These are phyloP conservation scores for Apiospora koreana DNA, from an alignment of 2,329 filamentous ascomycete species.

Conservation along the genomic window DNA sequence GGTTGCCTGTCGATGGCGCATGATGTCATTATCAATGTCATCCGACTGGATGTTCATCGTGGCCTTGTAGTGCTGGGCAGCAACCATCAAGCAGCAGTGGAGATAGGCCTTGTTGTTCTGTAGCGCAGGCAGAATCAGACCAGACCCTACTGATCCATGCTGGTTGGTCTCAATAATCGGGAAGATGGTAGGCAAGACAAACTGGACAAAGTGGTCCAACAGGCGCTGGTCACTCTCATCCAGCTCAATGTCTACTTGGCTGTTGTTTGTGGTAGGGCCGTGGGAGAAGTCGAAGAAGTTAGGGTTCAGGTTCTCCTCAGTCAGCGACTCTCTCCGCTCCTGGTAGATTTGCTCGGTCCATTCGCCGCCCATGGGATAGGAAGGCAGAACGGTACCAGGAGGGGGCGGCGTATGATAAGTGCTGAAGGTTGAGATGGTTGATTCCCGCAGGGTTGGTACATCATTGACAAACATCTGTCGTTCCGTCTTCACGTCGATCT, in stretches of 20 bases:
- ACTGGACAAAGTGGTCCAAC: slow-evolving; percentile 87
- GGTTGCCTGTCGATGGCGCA: slow-evolving; percentile 86
- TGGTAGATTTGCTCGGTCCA: slow-evolving; percentile 72
- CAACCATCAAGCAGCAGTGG: slow-evolving; percentile 92
- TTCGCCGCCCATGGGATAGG: slow-evolving; percentile 64
- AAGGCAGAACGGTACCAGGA: slow-evolving; percentile 65
- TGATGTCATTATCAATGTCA: slow-evolving; percentile 85
- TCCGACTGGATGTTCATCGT: slow-evolving; percentile 67
- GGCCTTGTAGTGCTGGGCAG: slow-evolving; percentile 88
- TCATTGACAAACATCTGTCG: slow-evolving; percentile 92
- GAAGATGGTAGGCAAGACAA: slow-evolving; percentile 86
- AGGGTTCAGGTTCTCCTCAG: slow-evolving; percentile 67
- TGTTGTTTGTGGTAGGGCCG: slow-evolving; percentile 60
- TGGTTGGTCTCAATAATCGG: slow-evolving; percentile 90
- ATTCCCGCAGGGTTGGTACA: slow-evolving; percentile 81
- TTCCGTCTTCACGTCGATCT: slow-evolving; percentile 95
- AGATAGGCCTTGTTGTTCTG: slow-evolving; percentile 92
- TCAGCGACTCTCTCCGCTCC: slow-evolving; percentile 67
- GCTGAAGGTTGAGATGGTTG: slow-evolving; percentile 88
- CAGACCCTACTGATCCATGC: slow-evolving; percentile 76
- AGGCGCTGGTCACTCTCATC: slow-evolving; percentile 86
- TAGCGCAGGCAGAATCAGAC: slow-evolving; percentile 83
- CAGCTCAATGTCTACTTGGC: slow-evolving; percentile 76
- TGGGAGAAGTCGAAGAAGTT: slow-evolving; percentile 85
- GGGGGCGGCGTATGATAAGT: slow-evolving; percentile 82